These are phyloP conservation scores for Tolypocladium amazonense DNA, from an alignment of 2,329 filamentous ascomycete genomes.

Conservation along the genomic window DNA sequence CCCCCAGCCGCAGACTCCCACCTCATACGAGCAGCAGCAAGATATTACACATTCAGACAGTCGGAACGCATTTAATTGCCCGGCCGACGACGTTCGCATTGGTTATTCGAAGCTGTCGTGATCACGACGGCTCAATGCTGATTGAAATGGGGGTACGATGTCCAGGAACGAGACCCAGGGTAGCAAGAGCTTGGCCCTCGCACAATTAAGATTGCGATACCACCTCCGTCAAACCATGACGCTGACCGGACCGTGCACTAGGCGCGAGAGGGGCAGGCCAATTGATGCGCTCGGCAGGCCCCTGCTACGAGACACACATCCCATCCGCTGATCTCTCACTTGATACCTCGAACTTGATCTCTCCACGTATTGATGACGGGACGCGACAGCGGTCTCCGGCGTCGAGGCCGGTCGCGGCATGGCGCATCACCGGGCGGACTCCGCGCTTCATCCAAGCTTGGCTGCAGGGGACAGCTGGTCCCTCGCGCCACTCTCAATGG, in stretches of 20 bases:
- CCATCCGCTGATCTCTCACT: not conserved
- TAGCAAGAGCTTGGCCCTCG: not conserved
- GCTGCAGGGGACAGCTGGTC: not conserved
- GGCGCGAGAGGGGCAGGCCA: not conserved
- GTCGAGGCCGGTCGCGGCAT: not conserved
- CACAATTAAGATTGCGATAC: not conserved
- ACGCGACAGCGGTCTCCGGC: not conserved
- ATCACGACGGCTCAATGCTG: not conserved
- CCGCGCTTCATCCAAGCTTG: not conserved
- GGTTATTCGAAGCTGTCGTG: not conserved
- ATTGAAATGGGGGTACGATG: not conserved
- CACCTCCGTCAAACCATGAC: not conserved
- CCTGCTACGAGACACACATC: not conserved
- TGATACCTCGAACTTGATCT: too few relatives aligned
- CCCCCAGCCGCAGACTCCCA: not conserved
- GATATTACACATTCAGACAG: not conserved
- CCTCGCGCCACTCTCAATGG: not conserved
- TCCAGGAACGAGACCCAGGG: not conserved
- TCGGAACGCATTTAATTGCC: not conserved
- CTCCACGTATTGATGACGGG: not conserved
- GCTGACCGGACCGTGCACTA: not conserved
- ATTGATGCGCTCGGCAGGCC: not conserved
- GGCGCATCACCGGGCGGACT: not conserved
- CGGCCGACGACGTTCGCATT: not conserved
- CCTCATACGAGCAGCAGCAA: not conserved